These are phyloP conservation scores for Volvox reticuliferus DNA, from an alignment of 139 green algal species.

Conservation along the genomic window DNA sequence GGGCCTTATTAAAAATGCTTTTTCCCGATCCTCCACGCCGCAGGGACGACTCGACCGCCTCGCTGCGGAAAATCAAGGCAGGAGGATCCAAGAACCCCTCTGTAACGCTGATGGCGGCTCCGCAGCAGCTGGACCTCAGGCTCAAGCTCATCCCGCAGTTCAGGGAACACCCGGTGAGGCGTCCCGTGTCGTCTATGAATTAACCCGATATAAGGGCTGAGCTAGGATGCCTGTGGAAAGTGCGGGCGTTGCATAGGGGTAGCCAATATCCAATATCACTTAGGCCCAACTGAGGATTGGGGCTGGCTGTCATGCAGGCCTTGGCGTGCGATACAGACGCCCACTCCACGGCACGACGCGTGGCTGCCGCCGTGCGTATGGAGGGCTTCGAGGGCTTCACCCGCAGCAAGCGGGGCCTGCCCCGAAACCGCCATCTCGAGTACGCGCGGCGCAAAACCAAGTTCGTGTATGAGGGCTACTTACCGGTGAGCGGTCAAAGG, in stretches of 20 bases:
- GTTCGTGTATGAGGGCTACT: neutral
- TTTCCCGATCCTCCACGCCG: neutral
- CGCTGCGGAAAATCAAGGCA: neutral
- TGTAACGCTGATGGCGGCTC: neutral
- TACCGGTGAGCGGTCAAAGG: neutral
- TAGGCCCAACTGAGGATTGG: no score
- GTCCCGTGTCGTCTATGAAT: no score
- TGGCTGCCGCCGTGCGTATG: neutral
- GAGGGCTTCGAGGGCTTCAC: conserved; percentile 18
- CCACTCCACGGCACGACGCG: neutral
- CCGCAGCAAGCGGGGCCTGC: conserved; percentile 9
- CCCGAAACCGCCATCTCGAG: conserved; percentile 2
- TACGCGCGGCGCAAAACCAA: conserved; percentile 8
- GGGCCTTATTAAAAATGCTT: neutral
- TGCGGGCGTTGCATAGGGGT: no score
- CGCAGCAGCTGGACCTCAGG: neutral
- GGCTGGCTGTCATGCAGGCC: neutral
- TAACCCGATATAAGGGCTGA: no score
- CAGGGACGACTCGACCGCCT: conserved; percentile 7
- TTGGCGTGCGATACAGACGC: neutral
- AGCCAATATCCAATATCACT: no score
- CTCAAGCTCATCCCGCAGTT: conserved; percentile 12
- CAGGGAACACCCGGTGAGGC: neutral
- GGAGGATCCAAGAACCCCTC: conserved; percentile 1
- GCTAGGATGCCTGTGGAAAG: no score